phyloP scores from a whole-genome alignment of 805 yeast species.

The Lachancea nothofagi region DNA sequence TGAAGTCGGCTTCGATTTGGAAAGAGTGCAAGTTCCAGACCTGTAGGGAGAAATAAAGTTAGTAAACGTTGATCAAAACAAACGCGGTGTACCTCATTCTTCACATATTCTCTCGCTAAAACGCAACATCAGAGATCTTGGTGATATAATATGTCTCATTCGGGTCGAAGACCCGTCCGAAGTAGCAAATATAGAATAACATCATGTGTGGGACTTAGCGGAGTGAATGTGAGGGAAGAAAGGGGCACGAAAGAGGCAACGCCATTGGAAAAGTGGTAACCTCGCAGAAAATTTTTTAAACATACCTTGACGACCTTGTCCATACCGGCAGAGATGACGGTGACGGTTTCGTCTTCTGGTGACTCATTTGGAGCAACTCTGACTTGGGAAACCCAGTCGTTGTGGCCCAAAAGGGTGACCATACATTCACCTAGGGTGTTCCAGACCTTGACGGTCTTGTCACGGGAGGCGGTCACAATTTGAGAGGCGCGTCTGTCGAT shows the following conservation, averaged over 20 bases:
- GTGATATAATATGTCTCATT: slow-evolving; percentile 96
- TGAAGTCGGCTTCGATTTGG: slow-evolving; percentile 88
- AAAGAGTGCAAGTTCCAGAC: slow-evolving; percentile 81
- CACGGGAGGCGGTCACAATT: slow-evolving; percentile 98
- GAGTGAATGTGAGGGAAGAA: not conserved
- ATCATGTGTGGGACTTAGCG: slow-evolving; percentile 48
- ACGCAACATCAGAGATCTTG: slow-evolving; percentile 95
- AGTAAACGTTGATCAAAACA: too few species aligned
- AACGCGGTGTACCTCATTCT: too few species aligned
- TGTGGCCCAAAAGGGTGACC: slow-evolving; percentile 90
- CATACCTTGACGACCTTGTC: slow-evolving; percentile 99
- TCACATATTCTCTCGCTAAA: too few species aligned
- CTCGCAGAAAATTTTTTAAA: slow-evolving; percentile 26
- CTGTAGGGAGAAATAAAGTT: slow-evolving; percentile 36
- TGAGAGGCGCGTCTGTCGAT: slow-evolving; percentile 95
- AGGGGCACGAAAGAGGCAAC: not conserved
- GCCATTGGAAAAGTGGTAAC: not conserved
- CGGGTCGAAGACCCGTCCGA: slow-evolving; percentile 76
- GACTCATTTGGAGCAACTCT: slow-evolving; percentile 78
- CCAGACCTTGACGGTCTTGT: slow-evolving; percentile 99
- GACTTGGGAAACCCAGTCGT: slow-evolving; percentile 98
- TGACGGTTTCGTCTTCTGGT: slow-evolving; percentile 32
- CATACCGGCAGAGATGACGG: slow-evolving; percentile 96
- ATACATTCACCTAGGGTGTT: slow-evolving; percentile 96
- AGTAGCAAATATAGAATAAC: slow-evolving; percentile 95